A percentile compares a stretch with the other conserved stretches of the same genome.
These are phyloP conservation scores for Rosa multiflora DNA, from an alignment of 306 rosid species.

Conservation along the genomic window DNA sequence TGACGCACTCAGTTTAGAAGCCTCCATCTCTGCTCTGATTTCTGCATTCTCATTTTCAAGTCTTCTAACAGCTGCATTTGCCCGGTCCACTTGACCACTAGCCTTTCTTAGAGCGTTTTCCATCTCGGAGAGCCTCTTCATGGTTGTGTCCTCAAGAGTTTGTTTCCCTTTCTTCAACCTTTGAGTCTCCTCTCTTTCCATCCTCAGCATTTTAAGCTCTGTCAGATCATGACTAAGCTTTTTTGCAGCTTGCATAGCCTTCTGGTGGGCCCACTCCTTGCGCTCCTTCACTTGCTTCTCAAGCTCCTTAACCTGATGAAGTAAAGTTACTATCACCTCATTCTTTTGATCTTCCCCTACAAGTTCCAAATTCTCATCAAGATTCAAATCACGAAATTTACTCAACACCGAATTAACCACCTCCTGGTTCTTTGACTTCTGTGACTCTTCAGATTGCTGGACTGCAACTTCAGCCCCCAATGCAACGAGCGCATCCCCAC, in stretches of 20 bases:
- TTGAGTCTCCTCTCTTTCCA: conserved; percentile 95
- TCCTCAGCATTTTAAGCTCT: conserved; percentile 81
- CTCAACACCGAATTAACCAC: conserved; percentile 67
- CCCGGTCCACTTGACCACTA: conserved; percentile 88
- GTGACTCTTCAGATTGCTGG: conserved; percentile 51
- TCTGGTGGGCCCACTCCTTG: conserved; percentile 93
- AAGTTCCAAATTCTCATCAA: conserved; percentile 74
- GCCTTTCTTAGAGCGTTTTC: conserved; percentile 93
- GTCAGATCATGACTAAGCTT: conserved; percentile 79
- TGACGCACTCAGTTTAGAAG: conserved; percentile 92
- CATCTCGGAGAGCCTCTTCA: conserved; percentile 93
- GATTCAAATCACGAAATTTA: conserved; percentile 85
- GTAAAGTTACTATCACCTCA: conserved; percentile 66
- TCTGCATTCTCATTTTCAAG: conserved; percentile 93
- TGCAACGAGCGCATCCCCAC: conserved; percentile 44
- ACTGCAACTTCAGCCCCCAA: conserved; percentile 40
- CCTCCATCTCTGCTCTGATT: conserved; percentile 98
- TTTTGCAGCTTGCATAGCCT: conserved; percentile 96
- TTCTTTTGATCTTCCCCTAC: conserved; percentile 89
- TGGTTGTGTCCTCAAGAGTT: conserved; percentile 75
- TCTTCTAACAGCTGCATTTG: conserved; percentile 81
- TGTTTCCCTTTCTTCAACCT: conserved; percentile 90
- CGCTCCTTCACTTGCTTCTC: conserved; percentile 80
- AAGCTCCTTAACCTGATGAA: conserved; percentile 86
- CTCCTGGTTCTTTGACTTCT: conserved; percentile 56